Evolutionary conservation across 169 alveolate species (phyloP).

Genomic region (Eimeria tenella): DNA sequence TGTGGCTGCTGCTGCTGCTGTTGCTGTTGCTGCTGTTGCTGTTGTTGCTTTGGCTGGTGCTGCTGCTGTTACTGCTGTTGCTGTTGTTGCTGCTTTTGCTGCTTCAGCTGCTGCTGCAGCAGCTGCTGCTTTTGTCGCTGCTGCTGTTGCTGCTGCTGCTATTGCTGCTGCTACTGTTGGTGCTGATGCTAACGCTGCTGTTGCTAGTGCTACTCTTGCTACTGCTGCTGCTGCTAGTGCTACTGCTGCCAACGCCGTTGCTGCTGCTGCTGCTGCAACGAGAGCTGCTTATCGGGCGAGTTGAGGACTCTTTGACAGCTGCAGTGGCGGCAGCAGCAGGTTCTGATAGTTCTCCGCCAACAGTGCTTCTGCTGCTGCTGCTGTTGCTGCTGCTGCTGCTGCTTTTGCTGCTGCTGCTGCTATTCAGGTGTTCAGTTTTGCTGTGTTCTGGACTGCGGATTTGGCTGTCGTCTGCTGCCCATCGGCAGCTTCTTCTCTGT

Average conservation of each 20-base stretch:
- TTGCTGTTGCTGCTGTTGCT: not conserved
- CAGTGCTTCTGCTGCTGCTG: not conserved
- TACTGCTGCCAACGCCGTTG: not conserved
- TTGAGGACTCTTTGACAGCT: not conserved
- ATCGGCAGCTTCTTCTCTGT: not conserved
- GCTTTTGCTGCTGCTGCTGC: not conserved
- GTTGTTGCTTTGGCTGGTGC: not conserved
- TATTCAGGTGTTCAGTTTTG: conserved; percentile 22
- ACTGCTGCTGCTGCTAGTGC: not conserved
- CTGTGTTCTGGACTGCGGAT: conserved; percentile 21
- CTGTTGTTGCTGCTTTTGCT: not conserved
- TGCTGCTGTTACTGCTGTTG: not conserved
- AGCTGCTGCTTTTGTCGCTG: too few species aligned
- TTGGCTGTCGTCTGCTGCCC: conserved; percentile 19
- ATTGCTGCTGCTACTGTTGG: not conserved
- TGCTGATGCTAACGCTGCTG: conserved; percentile 1
- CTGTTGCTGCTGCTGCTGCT: not conserved
- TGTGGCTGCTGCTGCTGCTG: not conserved
- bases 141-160: not conserved
- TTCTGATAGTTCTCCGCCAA: not conserved
- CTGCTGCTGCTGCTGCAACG: not conserved
- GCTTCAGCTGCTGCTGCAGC: not conserved
- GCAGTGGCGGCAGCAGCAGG: not conserved
- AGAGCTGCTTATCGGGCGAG: not conserved
- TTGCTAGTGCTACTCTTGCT: not conserved